Evolutionary conservation across 768 basidiomycete genomes (phyloP), one percentile per base, ranked within the genome.

Genomic region (Galerina marginata): DNA sequence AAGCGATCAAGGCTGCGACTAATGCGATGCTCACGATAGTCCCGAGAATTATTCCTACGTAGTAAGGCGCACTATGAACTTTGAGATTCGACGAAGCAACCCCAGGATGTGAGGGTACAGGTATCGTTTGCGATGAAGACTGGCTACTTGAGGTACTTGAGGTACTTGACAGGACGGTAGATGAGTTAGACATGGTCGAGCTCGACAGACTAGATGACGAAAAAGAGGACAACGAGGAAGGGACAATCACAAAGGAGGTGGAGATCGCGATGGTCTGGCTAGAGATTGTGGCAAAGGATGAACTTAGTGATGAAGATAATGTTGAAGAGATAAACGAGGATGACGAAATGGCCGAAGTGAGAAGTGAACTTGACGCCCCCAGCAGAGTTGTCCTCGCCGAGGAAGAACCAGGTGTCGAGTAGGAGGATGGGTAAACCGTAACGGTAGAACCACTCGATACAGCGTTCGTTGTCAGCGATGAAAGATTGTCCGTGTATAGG

Each of bases 41-140:
- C 36, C 81, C 85, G 3, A 86, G 72, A n/a, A 77, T 74, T 53
- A 87, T 76, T 25, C 76, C 83, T 4, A 84, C 65, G 63, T 86
- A 86, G 65, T 84, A 79, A 39, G 81, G 78, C 1, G 81, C 68
- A 45, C 71, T 63, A 58, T 79, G 77, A 9, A 61, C 65, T n/a
- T 63, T 64, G n/a, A 65, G 49, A 54, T 46, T 63, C 37, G 50
- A 45, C 3, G 58, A 33, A 52, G 61, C n/a, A n/a, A n/a, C 58
- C 23, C 54, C 54, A 26, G 57, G 29, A 14, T 59, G 14, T 49
- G 58, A 53, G 33, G 64, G 39, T 14, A 64, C 49, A 14, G 61
- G 38, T n/a, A 57, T 54, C 49, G 60, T 58, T 53, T 64, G 63
- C 48, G 67, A 36, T 29, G 61, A 51, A 16, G 49, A n/a, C 16